Evolutionary conservation across 441 rosid species (phyloP).

Genomic region (Lepidium campestre): DNA sequence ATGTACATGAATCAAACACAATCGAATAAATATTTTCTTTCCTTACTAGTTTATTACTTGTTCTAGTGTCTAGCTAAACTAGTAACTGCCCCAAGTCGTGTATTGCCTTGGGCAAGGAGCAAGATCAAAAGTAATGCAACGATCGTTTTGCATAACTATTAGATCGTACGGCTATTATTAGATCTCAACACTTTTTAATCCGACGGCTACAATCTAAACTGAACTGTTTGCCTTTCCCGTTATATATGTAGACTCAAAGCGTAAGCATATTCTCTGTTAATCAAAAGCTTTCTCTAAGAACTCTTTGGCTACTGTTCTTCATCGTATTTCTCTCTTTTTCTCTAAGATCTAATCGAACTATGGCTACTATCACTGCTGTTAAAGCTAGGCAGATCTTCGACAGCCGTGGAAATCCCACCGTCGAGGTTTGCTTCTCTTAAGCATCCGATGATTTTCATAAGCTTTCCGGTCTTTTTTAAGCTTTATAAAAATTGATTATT

Average conservation of each 20-base stretch:
- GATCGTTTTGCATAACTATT: background rate
- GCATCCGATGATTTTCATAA: no score
- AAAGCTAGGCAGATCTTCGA: constrained; percentile 78
- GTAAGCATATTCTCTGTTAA: background rate
- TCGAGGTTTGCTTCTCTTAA: constrained; percentile 48
- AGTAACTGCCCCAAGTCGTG: background rate
- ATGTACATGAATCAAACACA: background rate
- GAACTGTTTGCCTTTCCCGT: background rate
- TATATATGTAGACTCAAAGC: background rate
- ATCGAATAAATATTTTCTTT: background rate
- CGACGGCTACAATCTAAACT: background rate
- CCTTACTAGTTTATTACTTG: constrained; percentile 4
- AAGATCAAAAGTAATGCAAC: background rate
- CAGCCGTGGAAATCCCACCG: constrained; percentile 79
- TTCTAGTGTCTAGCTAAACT: background rate
- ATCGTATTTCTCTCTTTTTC: constrained; percentile 21
- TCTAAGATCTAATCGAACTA: constrained; percentile 28
- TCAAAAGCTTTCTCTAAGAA: background rate
- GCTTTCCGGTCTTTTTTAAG: no score
- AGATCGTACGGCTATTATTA: constrained; percentile 2
- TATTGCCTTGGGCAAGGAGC: constrained; percentile 13
- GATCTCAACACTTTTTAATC: background rate
- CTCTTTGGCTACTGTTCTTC: no score
- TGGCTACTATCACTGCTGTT: constrained; percentile 50
- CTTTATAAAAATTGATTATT: no score